Base-by-base conservation (phyloP, 2,329 filamentous ascomycete species). In the Aspergillus felis region DNA sequence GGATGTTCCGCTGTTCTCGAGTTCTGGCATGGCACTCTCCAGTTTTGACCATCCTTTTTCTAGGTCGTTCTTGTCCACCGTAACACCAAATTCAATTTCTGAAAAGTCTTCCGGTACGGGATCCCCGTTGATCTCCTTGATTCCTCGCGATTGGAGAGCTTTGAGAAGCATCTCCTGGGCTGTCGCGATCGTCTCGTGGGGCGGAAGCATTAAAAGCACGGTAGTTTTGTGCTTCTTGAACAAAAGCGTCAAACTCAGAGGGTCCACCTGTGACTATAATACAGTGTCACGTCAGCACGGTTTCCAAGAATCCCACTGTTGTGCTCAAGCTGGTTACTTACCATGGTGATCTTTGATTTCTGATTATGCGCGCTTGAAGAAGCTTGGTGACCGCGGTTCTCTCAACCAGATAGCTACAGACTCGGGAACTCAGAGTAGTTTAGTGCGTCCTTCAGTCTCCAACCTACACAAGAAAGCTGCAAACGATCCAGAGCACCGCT, bases 151-250 rank as follows among this genome's bases (percentile, higher is more conserved):
- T 51, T 75, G 69, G 1, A 92, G 74, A 10, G 84, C 76, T 0
- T 77, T 73, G 20, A 89, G 74, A 1, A 92, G 81, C 22, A 85
- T 80, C 20, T 78, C 65, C 56, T 85, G 85, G 57, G 89, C 76
- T 1, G 78, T 73, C 17, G 78, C 74, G 66, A 91, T 84, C 10
- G 84, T 73, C 42, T 81, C 80, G 14, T 81, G 75, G 4, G 85
- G 76, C 42, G 85, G 81, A 49, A 88, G 80, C 60, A 89, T 86
- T 57, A 92, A 79, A 66, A 89, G 84, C 62, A 91, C 79, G 3
- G 88, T 92, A 65, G 86, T 83, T 57, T 85, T 84, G 68, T 88
- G 86, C 70, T 89, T 82, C 73, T 91, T 91, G 76, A 92, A 86
- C 58, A 87, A 82, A 55, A 92, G 76, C 9, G 88, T 90, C 65